Evolutionary conservation across 83 land plant species (phyloP), one percentile per base, ranked within the genome.

Genomic region (Picea engelmannii): DNA sequence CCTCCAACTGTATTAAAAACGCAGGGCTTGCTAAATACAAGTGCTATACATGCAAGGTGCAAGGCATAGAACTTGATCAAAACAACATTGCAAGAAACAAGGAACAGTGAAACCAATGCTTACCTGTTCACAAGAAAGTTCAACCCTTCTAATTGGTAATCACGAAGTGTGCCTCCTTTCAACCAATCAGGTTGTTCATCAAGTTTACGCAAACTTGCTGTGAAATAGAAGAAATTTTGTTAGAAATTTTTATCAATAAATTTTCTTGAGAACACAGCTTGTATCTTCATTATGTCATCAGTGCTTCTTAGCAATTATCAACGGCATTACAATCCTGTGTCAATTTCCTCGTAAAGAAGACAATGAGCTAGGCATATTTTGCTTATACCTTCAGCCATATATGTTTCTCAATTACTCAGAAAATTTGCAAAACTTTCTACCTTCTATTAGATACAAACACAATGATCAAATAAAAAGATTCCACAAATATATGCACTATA

Each of bases 141-240:
- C 79, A 98, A 83, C 47, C 99, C 99, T 67, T 98, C 99, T 82
- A 98, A 92, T 82, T 98, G 99, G 88, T 98, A 98, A 81, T 98
- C 99, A 68, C 98, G 99, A 67, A 98, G 93, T 69, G 88, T 92
- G 16, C 99, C 98, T 79, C 96, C 98, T 82, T 87, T 94, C 86
- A 98, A 85, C 99, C 99, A 98, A 25, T 89, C 95, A 85, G 99
- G 99, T 81, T 98, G 98, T 81, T 96, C 96, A 83, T 98, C 99
- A 85, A 98, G 92, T 84, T 92, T 98, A 52, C 99, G 74, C 81
- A 98, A 83, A 84, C 94, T 98, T 65, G 85, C 99, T 97, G 83
- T 16, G 23, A 83, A 75, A 44, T 23, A 25, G 62, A 81, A 42
- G 10, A 40, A 17, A 70, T 5, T 27, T 18, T 2, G 6, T 70